These are phyloP conservation scores for Rhodamnia argentea DNA, from an alignment of 345 rosid genomes.

Conservation along the genomic window DNA sequence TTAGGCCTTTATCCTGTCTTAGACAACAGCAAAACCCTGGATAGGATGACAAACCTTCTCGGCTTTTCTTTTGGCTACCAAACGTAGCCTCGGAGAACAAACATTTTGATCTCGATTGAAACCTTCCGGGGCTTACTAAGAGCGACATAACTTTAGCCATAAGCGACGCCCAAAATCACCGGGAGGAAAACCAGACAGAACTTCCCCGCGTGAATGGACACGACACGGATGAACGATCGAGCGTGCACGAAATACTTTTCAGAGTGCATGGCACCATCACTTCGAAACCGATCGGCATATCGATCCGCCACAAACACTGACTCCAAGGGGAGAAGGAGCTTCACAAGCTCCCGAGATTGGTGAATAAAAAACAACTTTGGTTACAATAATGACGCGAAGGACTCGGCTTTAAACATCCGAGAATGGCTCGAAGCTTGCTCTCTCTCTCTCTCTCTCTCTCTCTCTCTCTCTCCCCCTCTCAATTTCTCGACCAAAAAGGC, in stretches of 20 bases:
- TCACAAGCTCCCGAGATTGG: not conserved
- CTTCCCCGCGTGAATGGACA: not conserved
- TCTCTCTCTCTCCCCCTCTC: too few species aligned
- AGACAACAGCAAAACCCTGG: not conserved
- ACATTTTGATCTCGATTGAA: not conserved
- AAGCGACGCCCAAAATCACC: not conserved
- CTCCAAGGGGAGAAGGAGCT: not conserved
- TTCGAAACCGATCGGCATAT: not conserved
- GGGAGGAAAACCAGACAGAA: not conserved
- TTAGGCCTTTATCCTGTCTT: not conserved
- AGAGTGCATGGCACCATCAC: not conserved
- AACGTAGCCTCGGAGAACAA: not conserved
- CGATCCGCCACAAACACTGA: not conserved
- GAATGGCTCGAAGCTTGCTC: not conserved
- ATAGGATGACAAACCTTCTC: not conserved
- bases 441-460: not conserved
- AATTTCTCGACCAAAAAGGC: not conserved
- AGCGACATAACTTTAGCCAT: not conserved
- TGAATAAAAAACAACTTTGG: not conserved
- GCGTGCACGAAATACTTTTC: not conserved
- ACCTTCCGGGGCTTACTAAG: not conserved
- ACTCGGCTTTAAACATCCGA: not conserved
- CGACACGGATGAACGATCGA: not conserved
- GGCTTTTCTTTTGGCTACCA: not conserved
- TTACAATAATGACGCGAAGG: not conserved